Evolutionary conservation across 345 rosid species (phyloP).

Genomic region (Theobroma cacao): DNA sequence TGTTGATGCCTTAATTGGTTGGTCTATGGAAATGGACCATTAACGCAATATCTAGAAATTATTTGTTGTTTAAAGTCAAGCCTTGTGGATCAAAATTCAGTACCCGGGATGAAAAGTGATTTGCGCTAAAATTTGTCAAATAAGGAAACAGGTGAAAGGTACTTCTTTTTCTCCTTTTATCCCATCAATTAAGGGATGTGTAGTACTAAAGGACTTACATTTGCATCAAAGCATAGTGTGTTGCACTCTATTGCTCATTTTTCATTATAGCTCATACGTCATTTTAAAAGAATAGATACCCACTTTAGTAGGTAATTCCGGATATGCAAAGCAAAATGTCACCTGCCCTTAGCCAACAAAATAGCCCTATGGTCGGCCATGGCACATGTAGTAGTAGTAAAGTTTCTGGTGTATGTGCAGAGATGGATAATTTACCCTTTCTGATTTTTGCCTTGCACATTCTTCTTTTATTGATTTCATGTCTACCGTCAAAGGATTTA

Average conservation of each 20-base stretch:
- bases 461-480: background rate
- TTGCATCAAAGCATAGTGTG: slow-evolving; percentile 11
- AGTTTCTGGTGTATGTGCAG: background rate
- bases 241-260: background rate
- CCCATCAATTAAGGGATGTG: slow-evolving; percentile 2
- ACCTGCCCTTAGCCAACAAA: slow-evolving; percentile 6
- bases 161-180: background rate
- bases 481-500: background rate
- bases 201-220: background rate
- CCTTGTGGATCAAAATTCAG: background rate
- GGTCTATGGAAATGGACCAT: background rate
- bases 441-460: background rate
- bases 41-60: background rate
- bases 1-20: background rate
- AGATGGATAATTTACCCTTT: background rate
- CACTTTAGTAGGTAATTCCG: background rate
- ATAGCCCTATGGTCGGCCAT: slow-evolving; percentile 2
- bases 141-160: slow-evolving; percentile 5
- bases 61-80: slow-evolving; percentile 11
- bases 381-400: background rate
- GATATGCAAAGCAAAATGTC: slow-evolving; percentile 6
- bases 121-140: background rate
- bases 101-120: background rate
- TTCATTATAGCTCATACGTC: slow-evolving; percentile 4
- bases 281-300: background rate